A percentile compares a stretch with the other conserved stretches of the same genome.
Conservation (phyloP, 164 flowering plant species). For the Pachysandra terminalis region DNA sequence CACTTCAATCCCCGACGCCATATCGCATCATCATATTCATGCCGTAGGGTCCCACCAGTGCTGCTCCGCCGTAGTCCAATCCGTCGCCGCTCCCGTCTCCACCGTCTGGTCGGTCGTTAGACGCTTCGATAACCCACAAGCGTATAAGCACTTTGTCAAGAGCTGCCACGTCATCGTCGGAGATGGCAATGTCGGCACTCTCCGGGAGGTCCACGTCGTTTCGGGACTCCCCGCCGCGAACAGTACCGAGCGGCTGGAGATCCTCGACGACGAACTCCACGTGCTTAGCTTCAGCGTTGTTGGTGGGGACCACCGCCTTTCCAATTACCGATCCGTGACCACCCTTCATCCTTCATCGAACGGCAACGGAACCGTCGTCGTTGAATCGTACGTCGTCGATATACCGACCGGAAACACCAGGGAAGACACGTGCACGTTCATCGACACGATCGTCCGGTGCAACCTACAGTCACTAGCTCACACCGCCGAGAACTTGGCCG, state of each 20-base stretch:
- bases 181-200: constrained; percentile 58
- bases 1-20: constrained; percentile 40
- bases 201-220: constrained; percentile 64
- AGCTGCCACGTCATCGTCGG: constrained; percentile 66
- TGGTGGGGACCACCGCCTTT: constrained; percentile 77
- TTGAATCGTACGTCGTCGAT: constrained; percentile 81
- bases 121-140: constrained; percentile 80
- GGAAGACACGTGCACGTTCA: constrained; percentile 72
- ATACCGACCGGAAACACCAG: constrained; percentile 65
- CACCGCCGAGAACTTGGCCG: constrained; percentile 38
- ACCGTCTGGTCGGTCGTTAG: constrained; percentile 85
- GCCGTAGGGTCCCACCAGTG: constrained; percentile 60
- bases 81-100: constrained; percentile 57
- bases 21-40: constrained; percentile 48
- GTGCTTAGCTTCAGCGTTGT: constrained; percentile 74
- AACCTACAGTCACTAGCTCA: constrained; percentile 70
- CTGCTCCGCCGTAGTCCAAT: constrained; percentile 62
- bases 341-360: constrained; percentile 46
- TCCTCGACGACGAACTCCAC: constrained; percentile 77
- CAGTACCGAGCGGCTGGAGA: constrained; percentile 76
- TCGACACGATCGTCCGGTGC: constrained; percentile 74
- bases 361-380: constrained; percentile 55
- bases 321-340: constrained; percentile 69
- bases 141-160: constrained; percentile 74
- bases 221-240: constrained; percentile 74